A percentile compares a stretch with the other conserved stretches of the same genome.
Conservation (phyloP, 768 basidiomycete genomes). For the Hygrocybe punicea region DNA sequence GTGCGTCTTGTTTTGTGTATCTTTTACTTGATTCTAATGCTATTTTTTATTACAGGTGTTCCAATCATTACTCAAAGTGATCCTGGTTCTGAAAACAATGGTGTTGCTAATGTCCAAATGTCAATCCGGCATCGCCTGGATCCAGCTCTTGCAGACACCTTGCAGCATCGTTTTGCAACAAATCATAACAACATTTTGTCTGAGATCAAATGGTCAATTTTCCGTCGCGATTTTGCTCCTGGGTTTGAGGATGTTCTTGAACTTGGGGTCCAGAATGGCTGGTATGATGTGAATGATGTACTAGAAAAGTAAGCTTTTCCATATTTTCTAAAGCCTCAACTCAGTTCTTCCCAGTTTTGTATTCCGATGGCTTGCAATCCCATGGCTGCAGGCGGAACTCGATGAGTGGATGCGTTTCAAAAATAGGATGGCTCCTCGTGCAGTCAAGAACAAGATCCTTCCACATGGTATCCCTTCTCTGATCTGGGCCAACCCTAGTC, state of each 20-base stretch:
- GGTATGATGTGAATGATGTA: conserved; percentile 27
- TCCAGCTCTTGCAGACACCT: conserved; percentile 22
- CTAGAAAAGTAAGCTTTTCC: conserved; percentile 20
- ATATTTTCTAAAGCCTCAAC: not conserved
- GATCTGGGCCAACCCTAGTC: conserved; percentile 30
- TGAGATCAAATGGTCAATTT: conserved; percentile 38
- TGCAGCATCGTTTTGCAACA: conserved; percentile 35
- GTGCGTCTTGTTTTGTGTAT: conserved; percentile 13
- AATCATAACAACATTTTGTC: conserved; percentile 34
- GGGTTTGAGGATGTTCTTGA: conserved; percentile 38
- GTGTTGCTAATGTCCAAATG: conserved; percentile 45
- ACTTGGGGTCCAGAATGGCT: conserved; percentile 24
- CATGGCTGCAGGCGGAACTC: conserved; percentile 39
- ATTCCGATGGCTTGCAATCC: conserved; percentile 43
- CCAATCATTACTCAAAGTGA: conserved; percentile 47
- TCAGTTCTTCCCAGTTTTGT: conserved; percentile 25
- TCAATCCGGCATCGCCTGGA: conserved; percentile 35
- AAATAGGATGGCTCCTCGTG: conserved; percentile 22
- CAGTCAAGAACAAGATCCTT: conserved; percentile 35
- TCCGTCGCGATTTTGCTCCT: conserved; percentile 28
- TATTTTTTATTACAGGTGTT: too few species aligned
- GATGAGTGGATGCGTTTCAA: conserved; percentile 24
- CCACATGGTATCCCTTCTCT: conserved; percentile 40
- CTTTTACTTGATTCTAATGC: too few species aligned
- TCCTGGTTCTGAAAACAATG: conserved; percentile 41